Percentiles rank a stretch among this genome's conserved stretches.
Conservation (phyloP, 2,329 filamentous ascomycete species). For the Aspergillus pseudoviridinutans region DNA sequence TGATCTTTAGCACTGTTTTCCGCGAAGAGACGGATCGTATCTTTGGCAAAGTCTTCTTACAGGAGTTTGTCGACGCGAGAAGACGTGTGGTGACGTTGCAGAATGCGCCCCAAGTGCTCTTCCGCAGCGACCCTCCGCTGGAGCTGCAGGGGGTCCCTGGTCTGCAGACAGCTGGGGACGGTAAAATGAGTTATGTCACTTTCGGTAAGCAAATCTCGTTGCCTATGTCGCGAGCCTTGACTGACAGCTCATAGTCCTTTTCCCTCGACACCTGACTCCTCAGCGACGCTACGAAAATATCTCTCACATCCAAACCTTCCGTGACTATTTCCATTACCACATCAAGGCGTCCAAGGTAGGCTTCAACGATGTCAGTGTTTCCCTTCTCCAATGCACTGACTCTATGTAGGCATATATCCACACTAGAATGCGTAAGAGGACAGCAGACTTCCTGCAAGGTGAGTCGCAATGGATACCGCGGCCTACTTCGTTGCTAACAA, state of each 20-base stretch:
- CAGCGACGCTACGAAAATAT: conserved; percentile 93
- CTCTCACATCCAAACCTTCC: conserved; percentile 99
- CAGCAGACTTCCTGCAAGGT: conserved; percentile 97
- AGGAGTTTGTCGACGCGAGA: conserved; percentile 96
- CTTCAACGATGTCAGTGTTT: background rate
- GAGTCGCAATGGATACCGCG: conserved; percentile 26
- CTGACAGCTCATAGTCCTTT: conserved; percentile 63
- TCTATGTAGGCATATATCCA: conserved; percentile 81
- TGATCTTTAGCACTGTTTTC: conserved; percentile 99
- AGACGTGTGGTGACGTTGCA: conserved; percentile 77
- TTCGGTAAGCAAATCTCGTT: conserved; percentile 63
- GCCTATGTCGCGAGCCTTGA: background rate
- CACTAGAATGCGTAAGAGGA: conserved; percentile 94
- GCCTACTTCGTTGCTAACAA: conserved; percentile 30
- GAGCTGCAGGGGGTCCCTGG: conserved; percentile 85
- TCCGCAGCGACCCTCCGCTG: conserved; percentile 88
- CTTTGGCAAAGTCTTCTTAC: conserved; percentile 96
- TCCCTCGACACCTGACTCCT: conserved; percentile 86
- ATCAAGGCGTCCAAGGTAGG: conserved; percentile 93
- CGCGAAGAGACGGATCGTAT: conserved; percentile 95
- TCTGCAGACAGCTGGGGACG: conserved; percentile 69
- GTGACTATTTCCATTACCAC: conserved; percentile 99
- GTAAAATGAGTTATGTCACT: conserved; percentile 94
- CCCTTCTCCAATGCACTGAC: conserved; percentile 4
- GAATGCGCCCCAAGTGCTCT: conserved; percentile 96